phyloP scores from a whole-genome alignment of 768 basidiomycete species.

The Phallus indusiatus region DNA sequence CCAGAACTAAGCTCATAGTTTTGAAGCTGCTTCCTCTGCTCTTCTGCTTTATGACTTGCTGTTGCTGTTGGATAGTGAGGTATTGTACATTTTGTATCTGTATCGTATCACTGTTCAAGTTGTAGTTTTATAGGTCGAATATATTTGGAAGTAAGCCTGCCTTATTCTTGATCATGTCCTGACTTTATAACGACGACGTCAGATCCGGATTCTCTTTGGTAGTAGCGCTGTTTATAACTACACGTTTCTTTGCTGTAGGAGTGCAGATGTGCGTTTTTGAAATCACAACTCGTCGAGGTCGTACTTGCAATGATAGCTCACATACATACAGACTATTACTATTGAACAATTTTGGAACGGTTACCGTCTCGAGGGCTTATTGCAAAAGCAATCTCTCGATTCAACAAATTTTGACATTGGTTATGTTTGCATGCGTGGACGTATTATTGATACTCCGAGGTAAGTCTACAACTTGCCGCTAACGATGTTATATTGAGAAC shows the following conservation, averaged over 20 bases:
- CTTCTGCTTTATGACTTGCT: background rate
- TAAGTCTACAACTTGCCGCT: background rate
- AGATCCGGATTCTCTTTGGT: background rate
- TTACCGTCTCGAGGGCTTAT: background rate
- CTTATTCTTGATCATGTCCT: no score
- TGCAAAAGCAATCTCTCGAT: background rate
- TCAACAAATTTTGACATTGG: background rate
- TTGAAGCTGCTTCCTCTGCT: background rate
- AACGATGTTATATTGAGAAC: no score
- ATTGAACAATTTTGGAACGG: background rate
- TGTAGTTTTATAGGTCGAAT: no score
- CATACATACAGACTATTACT: no score
- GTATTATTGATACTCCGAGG: background rate
- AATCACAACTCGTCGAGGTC: no score
- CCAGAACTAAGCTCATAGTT: background rate
- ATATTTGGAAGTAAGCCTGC: no score
- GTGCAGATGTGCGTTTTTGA: background rate
- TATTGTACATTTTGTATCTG: background rate
- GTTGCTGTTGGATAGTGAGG: background rate
- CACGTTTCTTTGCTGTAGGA: background rate
- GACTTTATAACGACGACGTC: background rate
- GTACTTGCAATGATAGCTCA: no score
- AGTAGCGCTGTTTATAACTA: background rate
- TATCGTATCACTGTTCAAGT: no score
- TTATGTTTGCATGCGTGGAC: background rate